Conservation (phyloP, 768 basidiomycete genomes). For the Holtermannia corniformis region DNA sequence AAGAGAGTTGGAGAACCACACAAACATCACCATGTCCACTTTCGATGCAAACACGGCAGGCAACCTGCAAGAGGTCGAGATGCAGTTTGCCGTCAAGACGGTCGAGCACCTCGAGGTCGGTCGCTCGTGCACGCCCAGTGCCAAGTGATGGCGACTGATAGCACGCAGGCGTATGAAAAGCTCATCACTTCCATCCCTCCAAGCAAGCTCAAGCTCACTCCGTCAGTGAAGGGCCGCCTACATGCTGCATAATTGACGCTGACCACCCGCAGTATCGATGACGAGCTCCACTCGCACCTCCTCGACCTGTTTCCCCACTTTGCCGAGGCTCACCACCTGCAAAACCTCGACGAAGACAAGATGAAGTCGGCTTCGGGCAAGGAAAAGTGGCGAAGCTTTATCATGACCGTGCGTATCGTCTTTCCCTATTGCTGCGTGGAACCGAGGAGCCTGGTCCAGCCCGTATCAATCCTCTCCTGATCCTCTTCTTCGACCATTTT, state of each 20-base stretch:
- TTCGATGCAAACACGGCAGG: slow-evolving; percentile 90
- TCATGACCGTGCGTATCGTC: slow-evolving; percentile 44
- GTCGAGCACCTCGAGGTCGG: slow-evolving; percentile 91
- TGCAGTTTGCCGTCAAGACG: slow-evolving; percentile 93
- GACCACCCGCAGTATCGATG: slow-evolving; percentile 60
- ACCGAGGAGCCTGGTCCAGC: slow-evolving; percentile 46
- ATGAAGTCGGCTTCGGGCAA: slow-evolving; percentile 85
- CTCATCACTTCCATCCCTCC: slow-evolving; percentile 73
- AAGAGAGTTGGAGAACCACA: neutral
- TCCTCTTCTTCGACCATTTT: too few species aligned
- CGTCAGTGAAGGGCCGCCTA: slow-evolving; percentile 46
- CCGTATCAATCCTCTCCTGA: slow-evolving; percentile 10
- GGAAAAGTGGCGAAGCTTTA: slow-evolving; percentile 81
- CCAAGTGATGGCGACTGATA: neutral
- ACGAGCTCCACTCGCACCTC: slow-evolving; percentile 77
- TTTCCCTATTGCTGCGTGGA: slow-evolving; percentile 12
- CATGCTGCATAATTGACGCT: neutral
- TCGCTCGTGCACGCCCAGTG: slow-evolving; percentile 1
- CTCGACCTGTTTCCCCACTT: slow-evolving; percentile 73
- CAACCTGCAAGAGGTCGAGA: slow-evolving; percentile 90
- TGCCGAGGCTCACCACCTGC: slow-evolving; percentile 43
- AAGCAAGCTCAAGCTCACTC: slow-evolving; percentile 66
- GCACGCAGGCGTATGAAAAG: slow-evolving; percentile 87
- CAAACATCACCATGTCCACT: slow-evolving; percentile 12
- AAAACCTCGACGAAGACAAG: slow-evolving; percentile 72